Percentiles rank a stretch among this genome's conserved stretches.
Conservation (phyloP, 129 eudicot genomes). For the carrot (Daucus carota) region DH1_v3.0 NC_030381.2:43228001-43228500, state of each 20-base stretch:
- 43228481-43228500: slow-evolving; percentile 25
- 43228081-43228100: slow-evolving; percentile 32
- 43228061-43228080: slow-evolving; percentile 14
- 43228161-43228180: slow-evolving; percentile 21
- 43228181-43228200: slow-evolving; percentile 34
- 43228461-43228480: slow-evolving; percentile 19
- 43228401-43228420: slow-evolving; percentile 30
- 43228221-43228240: slow-evolving; percentile 26
- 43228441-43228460: slow-evolving; percentile 30
- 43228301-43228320: slow-evolving; percentile 25
- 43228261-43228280: slow-evolving; percentile 21
- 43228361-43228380: slow-evolving; percentile 36
- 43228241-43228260: slow-evolving; percentile 19
- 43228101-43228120: slow-evolving; percentile 30
- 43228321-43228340: slow-evolving; percentile 37
- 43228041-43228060: slow-evolving; percentile 20
- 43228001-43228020: slow-evolving; percentile 37
- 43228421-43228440: slow-evolving; percentile 16
- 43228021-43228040: slow-evolving; percentile 32
- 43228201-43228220: slow-evolving; percentile 33
- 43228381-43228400: slow-evolving; percentile 19
- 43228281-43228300: slow-evolving; percentile 21
- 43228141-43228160: slow-evolving; percentile 41
- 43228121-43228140: slow-evolving; percentile 27
- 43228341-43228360: slow-evolving; percentile 20